phyloP scores from a whole-genome alignment of 1,284 basidiomycete species.

The Coniophora puteana region DNA sequence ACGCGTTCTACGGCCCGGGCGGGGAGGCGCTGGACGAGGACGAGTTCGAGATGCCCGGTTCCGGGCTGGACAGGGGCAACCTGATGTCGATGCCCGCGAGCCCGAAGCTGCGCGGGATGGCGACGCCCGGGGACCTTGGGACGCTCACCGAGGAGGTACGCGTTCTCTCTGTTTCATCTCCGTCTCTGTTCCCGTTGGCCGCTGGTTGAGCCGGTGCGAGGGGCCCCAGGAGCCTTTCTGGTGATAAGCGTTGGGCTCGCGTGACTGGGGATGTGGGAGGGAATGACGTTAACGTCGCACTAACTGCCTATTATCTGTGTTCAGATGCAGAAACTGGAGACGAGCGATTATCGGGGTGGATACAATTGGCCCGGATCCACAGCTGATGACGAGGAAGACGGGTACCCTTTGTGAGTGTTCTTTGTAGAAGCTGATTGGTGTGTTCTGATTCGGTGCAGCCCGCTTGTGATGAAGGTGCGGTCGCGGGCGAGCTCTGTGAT shows the following conservation, averaged over 20 bases:
- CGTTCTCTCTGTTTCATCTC: too few relatives aligned
- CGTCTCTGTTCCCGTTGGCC: background rate
- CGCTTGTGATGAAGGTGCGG: constrained; percentile 87
- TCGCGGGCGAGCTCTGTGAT: constrained; percentile 83
- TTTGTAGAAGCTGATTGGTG: constrained; percentile 15
- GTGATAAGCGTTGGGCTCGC: too few relatives aligned
- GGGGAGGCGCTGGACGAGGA: constrained; percentile 58
- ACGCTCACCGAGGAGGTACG: constrained; percentile 87
- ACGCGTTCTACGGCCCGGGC: constrained; percentile 70
- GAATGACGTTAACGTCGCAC: too few relatives aligned
- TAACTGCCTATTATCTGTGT: too few relatives aligned
- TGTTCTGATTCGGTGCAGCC: constrained; percentile 43
- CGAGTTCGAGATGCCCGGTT: constrained; percentile 16
- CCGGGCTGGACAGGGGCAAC: constrained; percentile 60
- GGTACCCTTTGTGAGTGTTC: constrained; percentile 78
- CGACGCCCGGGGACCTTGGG: constrained; percentile 91
- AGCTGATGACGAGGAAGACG: constrained; percentile 86
- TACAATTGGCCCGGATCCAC: constrained; percentile 58
- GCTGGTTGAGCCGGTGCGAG: constrained; percentile 4
- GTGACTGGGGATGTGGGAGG: background rate
- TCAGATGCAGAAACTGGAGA: constrained; percentile 82
- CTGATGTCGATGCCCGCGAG: constrained; percentile 85
- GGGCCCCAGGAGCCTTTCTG: too few relatives aligned
- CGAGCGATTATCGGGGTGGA: constrained; percentile 89
- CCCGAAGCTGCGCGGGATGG: constrained; percentile 77